Conservation (phyloP, 495 filamentous ascomycete species). For the Friedmanniomyces endolithicus region DNA sequence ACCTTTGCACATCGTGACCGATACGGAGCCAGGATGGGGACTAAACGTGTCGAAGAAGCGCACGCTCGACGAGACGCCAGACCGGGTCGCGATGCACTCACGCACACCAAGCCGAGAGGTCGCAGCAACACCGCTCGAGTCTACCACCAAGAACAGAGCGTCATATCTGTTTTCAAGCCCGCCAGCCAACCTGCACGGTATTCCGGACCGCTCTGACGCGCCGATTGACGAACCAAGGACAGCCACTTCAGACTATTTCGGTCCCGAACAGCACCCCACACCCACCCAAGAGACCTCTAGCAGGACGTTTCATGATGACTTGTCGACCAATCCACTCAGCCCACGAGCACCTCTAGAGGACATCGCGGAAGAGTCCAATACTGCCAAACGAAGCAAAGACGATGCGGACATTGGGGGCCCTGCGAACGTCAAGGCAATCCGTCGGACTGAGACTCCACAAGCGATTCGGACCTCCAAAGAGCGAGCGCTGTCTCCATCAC, state of each 20-base stretch:
- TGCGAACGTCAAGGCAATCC: constrained; percentile 26
- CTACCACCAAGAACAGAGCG: constrained; percentile 41
- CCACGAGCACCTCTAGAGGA: constrained; percentile 26
- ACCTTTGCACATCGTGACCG: constrained; percentile 20
- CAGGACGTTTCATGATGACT: not conserved
- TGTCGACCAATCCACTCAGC: constrained; percentile 10
- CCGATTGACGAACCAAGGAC: not conserved
- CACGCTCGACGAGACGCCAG: not conserved
- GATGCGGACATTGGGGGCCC: constrained; percentile 26
- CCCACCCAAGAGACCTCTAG: not conserved
- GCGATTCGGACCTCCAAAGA: constrained; percentile 16
- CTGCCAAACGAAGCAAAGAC: constrained; percentile 29
- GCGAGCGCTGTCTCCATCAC: not conserved
- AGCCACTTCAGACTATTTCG: not conserved
- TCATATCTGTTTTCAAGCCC: constrained; percentile 44
- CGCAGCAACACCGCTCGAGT: constrained; percentile 32
- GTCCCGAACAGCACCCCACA: not conserved
- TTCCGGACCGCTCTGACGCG: not conserved
- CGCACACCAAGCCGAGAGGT: constrained; percentile 11
- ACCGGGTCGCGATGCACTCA: not conserved
- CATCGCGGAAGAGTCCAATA: constrained; percentile 33
- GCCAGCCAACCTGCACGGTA: constrained; percentile 18
- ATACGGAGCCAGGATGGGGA: constrained; percentile 16
- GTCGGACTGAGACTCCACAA: constrained; percentile 22
- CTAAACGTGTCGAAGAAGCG: constrained; percentile 15